These are phyloP conservation scores for Schwanniomyces polymorphus DNA, from an alignment of 805 yeast genomes.

Conservation along the genomic window DNA sequence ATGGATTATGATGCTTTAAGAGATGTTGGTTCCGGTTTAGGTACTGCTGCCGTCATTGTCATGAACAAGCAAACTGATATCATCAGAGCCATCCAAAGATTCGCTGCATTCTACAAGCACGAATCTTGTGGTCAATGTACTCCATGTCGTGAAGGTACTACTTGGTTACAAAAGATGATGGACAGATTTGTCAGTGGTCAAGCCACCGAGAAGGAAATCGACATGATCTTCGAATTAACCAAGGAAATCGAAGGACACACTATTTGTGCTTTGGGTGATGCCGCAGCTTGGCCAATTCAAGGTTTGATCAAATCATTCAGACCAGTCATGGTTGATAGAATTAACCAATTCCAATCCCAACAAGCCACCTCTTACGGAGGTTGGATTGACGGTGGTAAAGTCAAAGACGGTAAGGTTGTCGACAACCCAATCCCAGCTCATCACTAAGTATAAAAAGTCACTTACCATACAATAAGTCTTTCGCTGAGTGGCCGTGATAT, in stretches of 20 bases:
- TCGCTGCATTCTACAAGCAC: conserved; percentile 82
- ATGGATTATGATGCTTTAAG: conserved; percentile 89
- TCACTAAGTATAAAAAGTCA: conserved; percentile 15
- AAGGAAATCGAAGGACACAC: conserved; percentile 91
- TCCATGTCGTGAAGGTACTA: conserved; percentile 92
- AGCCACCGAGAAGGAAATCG: conserved; percentile 79
- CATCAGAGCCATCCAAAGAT: conserved; percentile 82
- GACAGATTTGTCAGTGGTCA: conserved; percentile 77
- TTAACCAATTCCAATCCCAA: conserved; percentile 56
- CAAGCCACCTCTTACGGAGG: conserved; percentile 66
- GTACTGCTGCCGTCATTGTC: conserved; percentile 92
- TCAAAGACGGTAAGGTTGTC: conserved; percentile 62
- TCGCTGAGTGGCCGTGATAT: background rate
- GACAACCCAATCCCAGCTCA: conserved; percentile 58
- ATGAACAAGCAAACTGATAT: conserved; percentile 86
- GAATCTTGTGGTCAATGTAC: conserved; percentile 96
- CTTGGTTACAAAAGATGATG: conserved; percentile 84
- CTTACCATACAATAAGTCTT: background rate
- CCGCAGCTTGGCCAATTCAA: conserved; percentile 93
- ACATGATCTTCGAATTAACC: conserved; percentile 79
- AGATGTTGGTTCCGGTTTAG: conserved; percentile 85
- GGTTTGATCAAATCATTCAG: conserved; percentile 84
- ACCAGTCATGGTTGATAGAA: conserved; percentile 78
- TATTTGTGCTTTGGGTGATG: conserved; percentile 90
- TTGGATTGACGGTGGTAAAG: conserved; percentile 64